A percentile compares a stretch with the other conserved stretches of the same genome.
Evolutionary conservation across 495 filamentous ascomycete species (phyloP).

Genomic region (Penicillium roqueforti): DNA sequence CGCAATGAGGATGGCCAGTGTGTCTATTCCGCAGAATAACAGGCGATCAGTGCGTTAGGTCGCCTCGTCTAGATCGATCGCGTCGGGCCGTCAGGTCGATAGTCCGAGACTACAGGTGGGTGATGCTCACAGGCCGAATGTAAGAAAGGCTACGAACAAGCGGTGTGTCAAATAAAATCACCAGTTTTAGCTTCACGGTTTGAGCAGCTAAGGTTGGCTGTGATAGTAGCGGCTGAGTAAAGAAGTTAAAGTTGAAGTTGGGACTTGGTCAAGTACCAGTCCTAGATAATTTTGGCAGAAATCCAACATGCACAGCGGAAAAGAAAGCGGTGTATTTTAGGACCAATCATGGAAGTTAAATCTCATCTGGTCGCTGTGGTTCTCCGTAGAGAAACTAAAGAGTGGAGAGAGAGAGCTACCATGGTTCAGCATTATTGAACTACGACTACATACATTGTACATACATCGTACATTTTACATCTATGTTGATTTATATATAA

Average conservation of each 20-base stretch:
- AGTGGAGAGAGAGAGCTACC: constrained; percentile 23
- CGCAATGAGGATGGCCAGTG: not conserved
- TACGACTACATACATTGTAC: not conserved
- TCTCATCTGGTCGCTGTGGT: not conserved
- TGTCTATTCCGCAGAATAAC: not conserved
- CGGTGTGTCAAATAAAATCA: not conserved
- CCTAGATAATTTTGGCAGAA: not conserved
- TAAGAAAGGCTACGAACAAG: not conserved
- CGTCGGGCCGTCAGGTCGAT: constrained; percentile 26
- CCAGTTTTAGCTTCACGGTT: not conserved
- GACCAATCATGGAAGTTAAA: not conserved
- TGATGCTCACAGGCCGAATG: constrained; percentile 28
- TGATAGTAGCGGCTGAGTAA: not conserved
- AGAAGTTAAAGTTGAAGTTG: not conserved
- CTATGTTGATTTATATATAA: not conserved
- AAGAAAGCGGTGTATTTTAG: not conserved
- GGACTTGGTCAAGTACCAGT: not conserved
- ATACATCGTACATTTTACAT: not conserved
- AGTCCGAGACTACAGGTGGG: constrained; percentile 17
- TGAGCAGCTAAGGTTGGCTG: not conserved
- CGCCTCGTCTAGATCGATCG: constrained; percentile 8
- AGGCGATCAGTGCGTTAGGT: constrained; percentile 21
- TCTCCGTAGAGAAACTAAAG: constrained; percentile 13
- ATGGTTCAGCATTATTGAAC: constrained; percentile 22
- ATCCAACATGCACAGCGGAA: not conserved